Conservation (phyloP, 805 yeast species). For the Saccharomycopsis fermentans region DNA sequence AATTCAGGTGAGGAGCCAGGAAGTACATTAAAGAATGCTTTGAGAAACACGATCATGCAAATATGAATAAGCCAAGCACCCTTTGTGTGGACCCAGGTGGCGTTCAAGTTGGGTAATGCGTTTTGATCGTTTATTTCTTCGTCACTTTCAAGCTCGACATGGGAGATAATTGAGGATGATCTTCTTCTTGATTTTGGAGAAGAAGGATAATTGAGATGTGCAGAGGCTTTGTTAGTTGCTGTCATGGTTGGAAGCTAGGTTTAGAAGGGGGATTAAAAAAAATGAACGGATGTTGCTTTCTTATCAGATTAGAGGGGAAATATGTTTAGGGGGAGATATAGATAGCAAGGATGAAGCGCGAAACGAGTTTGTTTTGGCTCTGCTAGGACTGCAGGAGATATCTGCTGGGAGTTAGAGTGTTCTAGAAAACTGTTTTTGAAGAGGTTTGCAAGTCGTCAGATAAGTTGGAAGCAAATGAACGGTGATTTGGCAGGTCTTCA, state of each 20-base stretch:
- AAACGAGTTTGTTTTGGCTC: no score
- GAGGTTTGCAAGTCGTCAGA: no score
- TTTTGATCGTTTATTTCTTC: conserved; percentile 91
- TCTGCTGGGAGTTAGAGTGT: no score
- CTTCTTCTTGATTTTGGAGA: conserved; percentile 42
- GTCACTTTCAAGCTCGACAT: conserved; percentile 84
- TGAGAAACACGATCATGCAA: conserved; percentile 65
- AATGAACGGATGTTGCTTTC: neutral
- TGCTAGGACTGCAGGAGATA: no score
- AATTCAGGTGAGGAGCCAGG: conserved; percentile 76
- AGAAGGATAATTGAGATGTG: neutral
- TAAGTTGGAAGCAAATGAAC: no score
- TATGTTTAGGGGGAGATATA: no score
- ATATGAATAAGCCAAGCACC: conserved; percentile 96
- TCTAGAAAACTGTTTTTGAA: no score
- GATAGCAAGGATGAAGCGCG: no score
- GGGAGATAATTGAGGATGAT: conserved; percentile 83
- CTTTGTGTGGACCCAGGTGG: conserved; percentile 90
- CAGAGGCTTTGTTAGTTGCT: neutral
- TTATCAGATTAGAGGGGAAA: neutral
- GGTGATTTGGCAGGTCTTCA: no score
- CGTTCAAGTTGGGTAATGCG: conserved; percentile 80
- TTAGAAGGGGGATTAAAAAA: no score
- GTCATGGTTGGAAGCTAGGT: neutral
- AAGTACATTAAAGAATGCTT: conserved; percentile 65